Evolutionary conservation across 129 eudicot species (phyloP).

Genomic region (Mikania micrantha): DNA sequence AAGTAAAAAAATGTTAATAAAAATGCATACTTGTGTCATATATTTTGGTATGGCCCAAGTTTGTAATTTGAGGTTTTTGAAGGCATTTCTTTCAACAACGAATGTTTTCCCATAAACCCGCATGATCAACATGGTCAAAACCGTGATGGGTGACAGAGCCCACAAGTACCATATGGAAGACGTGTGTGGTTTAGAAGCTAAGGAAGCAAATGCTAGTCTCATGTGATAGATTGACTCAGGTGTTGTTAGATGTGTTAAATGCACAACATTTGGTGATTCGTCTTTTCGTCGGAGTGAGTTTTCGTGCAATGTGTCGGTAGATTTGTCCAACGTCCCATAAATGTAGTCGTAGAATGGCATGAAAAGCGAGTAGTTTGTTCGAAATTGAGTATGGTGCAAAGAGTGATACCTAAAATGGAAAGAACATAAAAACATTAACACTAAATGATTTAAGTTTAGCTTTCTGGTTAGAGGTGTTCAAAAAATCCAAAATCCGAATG

Average conservation of each 20-base stretch:
- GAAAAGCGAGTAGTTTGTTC: conserved; percentile 70
- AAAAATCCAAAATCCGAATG: too few species aligned
- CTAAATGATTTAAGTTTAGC: neutral
- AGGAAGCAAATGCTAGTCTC: conserved; percentile 52
- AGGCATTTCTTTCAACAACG: conserved; percentile 46
- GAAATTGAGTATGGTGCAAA: conserved; percentile 73
- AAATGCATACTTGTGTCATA: conserved; percentile 35
- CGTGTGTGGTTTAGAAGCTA: conserved; percentile 48
- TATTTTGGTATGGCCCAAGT: conserved; percentile 53
- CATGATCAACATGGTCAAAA: conserved; percentile 23
- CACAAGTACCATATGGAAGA: conserved; percentile 40
- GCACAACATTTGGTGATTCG: conserved; percentile 50
- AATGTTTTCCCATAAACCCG: conserved; percentile 32
- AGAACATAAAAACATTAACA: neutral
- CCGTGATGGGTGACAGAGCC: conserved; percentile 45
- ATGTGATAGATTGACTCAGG: conserved; percentile 52
- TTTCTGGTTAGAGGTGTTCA: too few species aligned
- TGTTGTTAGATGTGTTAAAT: conserved; percentile 61
- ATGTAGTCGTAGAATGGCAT: conserved; percentile 77
- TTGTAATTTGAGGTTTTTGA: conserved; percentile 41
- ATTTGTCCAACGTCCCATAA: conserved; percentile 53
- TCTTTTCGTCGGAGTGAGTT: conserved; percentile 39
- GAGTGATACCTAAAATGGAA: conserved; percentile 51
- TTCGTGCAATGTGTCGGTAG: conserved; percentile 41
- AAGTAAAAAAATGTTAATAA: neutral